phyloP scores from a whole-genome alignment of 352 stramenopile genomes.

The Phytophthora uliginosa region DNA sequence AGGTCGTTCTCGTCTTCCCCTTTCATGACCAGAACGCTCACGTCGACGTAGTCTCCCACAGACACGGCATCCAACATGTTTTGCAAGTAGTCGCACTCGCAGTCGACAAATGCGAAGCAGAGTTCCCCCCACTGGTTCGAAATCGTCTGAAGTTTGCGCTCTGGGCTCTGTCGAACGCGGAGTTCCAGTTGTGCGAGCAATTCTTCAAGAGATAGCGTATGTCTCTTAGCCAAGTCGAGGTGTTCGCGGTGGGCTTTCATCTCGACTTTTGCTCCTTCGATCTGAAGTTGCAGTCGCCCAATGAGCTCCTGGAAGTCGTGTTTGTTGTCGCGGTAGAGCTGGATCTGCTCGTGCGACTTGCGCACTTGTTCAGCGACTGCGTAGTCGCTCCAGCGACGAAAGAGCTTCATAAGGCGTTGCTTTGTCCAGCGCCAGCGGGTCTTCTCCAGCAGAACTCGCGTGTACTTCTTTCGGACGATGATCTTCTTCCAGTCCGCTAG shows the following conservation, averaged over 20 bases:
- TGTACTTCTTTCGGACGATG: constrained; percentile 80
- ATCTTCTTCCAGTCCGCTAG: constrained; percentile 81
- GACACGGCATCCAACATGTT: constrained; percentile 70
- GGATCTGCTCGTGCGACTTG: constrained; percentile 46
- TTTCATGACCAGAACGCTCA: constrained; percentile 49
- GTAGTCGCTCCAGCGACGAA: constrained; percentile 58
- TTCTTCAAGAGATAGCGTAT: constrained; percentile 69
- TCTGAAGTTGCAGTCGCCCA: constrained; percentile 55
- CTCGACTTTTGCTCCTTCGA: constrained; percentile 61
- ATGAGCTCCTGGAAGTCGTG: constrained; percentile 68
- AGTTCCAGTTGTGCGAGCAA: constrained; percentile 58
- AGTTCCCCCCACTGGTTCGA: constrained; percentile 75
- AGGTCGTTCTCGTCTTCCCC: constrained; percentile 69
- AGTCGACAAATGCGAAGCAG: constrained; percentile 72
- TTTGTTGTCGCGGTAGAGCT: constrained; percentile 57
- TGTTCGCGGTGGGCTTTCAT: constrained; percentile 61
- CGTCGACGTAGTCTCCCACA: constrained; percentile 56
- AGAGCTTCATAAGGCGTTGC: constrained; percentile 53
- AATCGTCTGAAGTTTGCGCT: constrained; percentile 68
- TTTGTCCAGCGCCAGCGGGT: constrained; percentile 64
- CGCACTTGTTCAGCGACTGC: constrained; percentile 47
- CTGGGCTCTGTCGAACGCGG: constrained; percentile 57
- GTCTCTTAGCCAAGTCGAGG: constrained; percentile 67
- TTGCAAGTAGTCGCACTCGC: constrained; percentile 56
- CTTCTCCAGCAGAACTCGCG: constrained; percentile 69